Base-by-base conservation (phyloP, 345 rosid species). In the Gossypium ekmanianum region DNA sequence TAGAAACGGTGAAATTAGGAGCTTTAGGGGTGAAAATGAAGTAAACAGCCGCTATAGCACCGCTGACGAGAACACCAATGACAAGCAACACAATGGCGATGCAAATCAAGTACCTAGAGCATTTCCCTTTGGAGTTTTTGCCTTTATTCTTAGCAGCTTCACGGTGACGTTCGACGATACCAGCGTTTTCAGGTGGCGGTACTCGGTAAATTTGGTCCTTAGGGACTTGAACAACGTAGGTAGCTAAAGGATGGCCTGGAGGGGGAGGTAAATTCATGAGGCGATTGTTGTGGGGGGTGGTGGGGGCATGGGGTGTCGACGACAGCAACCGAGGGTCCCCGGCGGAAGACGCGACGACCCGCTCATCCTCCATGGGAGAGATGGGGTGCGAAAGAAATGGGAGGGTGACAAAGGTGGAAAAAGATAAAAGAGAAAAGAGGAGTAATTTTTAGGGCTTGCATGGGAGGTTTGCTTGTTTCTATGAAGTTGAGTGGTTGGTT, bases 281-380 rank as follows among this genome's bases (percentile, higher is more conserved):
- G 27, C 4, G 57, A 59, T 47, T 26, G 7, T 27, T 29, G 26
- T 52, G 2, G 26, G 61, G 16, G 5, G 22, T 2, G 24, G 39
- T 9, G 9, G 41, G 41, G 41, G 58, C 43, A 7, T 68, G 22
- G 72, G 52, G 52, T 43, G 39, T 55, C 52, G 20, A 17, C 74
- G 52, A 57, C 62, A n/a, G 34, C 62, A 20, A 41, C 39, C 24
- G 64, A 45, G 71, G 11, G 27, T 48, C 20, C 0, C 52, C 61
- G 70, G 70, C n/a, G 9, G 69, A 51, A 47, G 76, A 20, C 61
- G 61, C 17, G 61, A 61, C 76, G 61, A 61, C 76, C 76, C 68
- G 34, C 27, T 57, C 61, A 57, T 74, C 76, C 70, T 61, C 50
- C 70, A 51, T 70, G 27, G 73, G 64, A 17, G 72, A 26, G 71